Conservation (phyloP, 305 asterid genomes). For the Rubia peregrina region DNA sequence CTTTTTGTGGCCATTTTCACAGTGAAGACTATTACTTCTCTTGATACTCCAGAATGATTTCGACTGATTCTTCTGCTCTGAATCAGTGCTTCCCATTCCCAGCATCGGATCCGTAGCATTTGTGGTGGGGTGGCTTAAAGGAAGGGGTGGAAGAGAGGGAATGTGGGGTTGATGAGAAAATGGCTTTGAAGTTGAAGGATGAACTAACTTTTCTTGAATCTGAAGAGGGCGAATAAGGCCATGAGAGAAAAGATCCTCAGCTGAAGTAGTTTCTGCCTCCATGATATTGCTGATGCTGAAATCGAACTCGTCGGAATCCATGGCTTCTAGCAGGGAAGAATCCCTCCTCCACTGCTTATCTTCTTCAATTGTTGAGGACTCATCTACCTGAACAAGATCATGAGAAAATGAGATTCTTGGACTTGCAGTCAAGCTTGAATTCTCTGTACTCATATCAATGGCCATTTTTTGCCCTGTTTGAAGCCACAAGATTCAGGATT, state of each 20-base stretch:
- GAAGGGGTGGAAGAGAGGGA: constrained; percentile 21
- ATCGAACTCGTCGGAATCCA: constrained; percentile 25
- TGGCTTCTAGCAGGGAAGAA: constrained; percentile 15
- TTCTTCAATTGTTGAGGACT: constrained; percentile 5
- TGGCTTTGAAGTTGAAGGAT: constrained; percentile 13
- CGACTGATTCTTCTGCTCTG: constrained; percentile 23
- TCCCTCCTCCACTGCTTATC: constrained; percentile 8
- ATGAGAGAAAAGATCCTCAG: constrained; percentile 36
- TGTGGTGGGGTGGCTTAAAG: constrained; percentile 10
- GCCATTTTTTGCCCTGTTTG: constrained; percentile 23
- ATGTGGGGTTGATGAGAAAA: constrained; percentile 10
- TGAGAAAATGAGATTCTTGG: constrained; percentile 38
- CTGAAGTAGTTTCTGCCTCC: constrained; percentile 28
- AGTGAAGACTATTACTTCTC: constrained; percentile 38
- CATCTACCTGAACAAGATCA: constrained; percentile 20
- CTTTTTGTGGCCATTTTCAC: constrained; percentile 24
- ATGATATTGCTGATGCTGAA: constrained; percentile 23
- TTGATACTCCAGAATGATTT: constrained; percentile 30
- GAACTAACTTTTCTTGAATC: constrained; percentile 27
- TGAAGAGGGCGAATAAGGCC: constrained; percentile 33
- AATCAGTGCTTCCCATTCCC: constrained; percentile 5
- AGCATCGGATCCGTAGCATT: constrained; percentile 14
- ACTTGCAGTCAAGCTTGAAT: constrained; percentile 25
- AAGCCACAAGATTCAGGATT: neutral
- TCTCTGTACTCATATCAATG: constrained; percentile 28